Conservation (phyloP, 2,329 filamentous ascomycete species). For the Xylaria sp. region DNA sequence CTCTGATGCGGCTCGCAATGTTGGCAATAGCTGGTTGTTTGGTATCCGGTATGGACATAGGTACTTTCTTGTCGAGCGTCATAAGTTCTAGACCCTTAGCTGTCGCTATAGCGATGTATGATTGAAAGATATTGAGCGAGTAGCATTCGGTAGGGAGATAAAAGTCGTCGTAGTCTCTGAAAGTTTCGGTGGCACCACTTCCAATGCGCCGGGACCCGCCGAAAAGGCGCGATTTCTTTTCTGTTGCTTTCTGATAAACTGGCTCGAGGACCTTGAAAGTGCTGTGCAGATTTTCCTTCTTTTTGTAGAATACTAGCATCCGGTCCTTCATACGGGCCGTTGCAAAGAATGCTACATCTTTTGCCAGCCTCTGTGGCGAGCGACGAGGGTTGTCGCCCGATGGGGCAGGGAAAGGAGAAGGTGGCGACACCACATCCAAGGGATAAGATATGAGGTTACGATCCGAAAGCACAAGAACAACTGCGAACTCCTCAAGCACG, state of each 20-base stretch:
- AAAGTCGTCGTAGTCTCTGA: slow-evolving; percentile 98
- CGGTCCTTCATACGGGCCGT: slow-evolving; percentile 97
- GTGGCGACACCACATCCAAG: slow-evolving; percentile 80
- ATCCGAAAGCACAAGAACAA: slow-evolving; percentile 91
- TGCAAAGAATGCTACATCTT: slow-evolving; percentile 96
- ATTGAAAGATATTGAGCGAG: slow-evolving; percentile 95
- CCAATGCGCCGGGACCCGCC: slow-evolving; percentile 65
- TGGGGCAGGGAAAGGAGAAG: slow-evolving; percentile 69
- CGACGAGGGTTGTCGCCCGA: slow-evolving; percentile 78
- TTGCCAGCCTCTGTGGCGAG: slow-evolving; percentile 90
- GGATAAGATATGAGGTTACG: slow-evolving; percentile 93
- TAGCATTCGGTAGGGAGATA: slow-evolving; percentile 97
- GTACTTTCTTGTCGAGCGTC: slow-evolving; percentile 95
- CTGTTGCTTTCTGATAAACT: slow-evolving; percentile 89
- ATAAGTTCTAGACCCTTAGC: slow-evolving; percentile 94
- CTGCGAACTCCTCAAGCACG: slow-evolving; percentile 93
- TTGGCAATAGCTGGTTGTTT: slow-evolving; percentile 80
- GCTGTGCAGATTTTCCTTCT: slow-evolving; percentile 88
- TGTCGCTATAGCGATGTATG: slow-evolving; percentile 89
- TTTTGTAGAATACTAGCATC: slow-evolving; percentile 95
- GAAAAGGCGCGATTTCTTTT: slow-evolving; percentile 79
- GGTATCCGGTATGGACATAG: slow-evolving; percentile 91
- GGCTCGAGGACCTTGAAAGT: slow-evolving; percentile 98
- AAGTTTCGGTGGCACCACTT: slow-evolving; percentile 85
- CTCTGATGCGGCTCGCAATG: slow-evolving; percentile 84